These are phyloP conservation scores for Brassica cretica DNA, from an alignment of 345 rosid genomes.

Conservation along the genomic window DNA sequence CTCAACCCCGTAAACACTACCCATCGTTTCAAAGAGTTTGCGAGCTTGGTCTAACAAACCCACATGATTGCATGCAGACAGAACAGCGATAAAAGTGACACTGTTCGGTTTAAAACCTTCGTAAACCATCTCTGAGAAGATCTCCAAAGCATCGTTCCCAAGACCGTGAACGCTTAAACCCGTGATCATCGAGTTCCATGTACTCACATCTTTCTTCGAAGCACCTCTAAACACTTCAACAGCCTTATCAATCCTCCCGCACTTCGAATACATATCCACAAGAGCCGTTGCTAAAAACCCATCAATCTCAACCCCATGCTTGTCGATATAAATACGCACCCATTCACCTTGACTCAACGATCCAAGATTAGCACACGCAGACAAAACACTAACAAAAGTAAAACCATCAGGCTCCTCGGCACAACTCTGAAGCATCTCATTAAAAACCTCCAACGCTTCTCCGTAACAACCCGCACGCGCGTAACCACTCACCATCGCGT, in stretches of 20 bases:
- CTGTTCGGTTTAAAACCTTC: slow-evolving; percentile 48
- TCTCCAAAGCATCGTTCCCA: slow-evolving; percentile 46
- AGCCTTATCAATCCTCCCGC: slow-evolving; percentile 56
- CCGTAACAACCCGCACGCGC: slow-evolving; percentile 35
- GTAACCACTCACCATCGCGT: slow-evolving; percentile 44
- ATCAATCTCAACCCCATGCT: slow-evolving; percentile 41
- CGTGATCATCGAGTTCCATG: slow-evolving; percentile 56
- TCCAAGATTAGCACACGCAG: slow-evolving; percentile 52
- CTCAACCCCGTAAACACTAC: slow-evolving; percentile 41
- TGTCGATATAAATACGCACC: slow-evolving; percentile 45
- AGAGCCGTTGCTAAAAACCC: slow-evolving; percentile 53
- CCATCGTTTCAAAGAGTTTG: slow-evolving; percentile 44
- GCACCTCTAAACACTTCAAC: slow-evolving; percentile 45
- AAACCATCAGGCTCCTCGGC: slow-evolving; percentile 43
- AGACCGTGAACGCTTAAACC: slow-evolving; percentile 51
- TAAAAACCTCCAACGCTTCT: slow-evolving; percentile 46
- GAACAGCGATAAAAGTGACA: slow-evolving; percentile 44
- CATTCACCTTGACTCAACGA: slow-evolving; percentile 51
- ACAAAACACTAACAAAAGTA: slow-evolving; percentile 48
- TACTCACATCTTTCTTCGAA: slow-evolving; percentile 44
- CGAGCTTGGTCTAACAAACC: slow-evolving; percentile 52
- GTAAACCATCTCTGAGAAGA: slow-evolving; percentile 54
- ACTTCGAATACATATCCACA: slow-evolving; percentile 59
- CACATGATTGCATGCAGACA: slow-evolving; percentile 60
- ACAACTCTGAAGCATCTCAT: slow-evolving; percentile 37